Evolutionary conservation across 148 eudicot genomes (phyloP).

Genomic region (Heliamphora exappendiculata): DNA sequence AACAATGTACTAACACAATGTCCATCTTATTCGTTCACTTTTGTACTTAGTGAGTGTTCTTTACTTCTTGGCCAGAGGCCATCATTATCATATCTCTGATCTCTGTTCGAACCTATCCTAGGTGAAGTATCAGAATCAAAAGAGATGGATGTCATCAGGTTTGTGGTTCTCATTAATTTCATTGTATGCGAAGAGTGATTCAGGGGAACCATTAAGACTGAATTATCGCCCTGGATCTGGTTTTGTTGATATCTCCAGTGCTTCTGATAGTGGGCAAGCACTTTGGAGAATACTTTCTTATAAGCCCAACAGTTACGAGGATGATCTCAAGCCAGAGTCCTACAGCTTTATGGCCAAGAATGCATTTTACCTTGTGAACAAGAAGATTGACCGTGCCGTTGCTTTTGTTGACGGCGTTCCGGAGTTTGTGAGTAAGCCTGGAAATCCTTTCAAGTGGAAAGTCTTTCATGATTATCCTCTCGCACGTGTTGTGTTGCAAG

Average conservation of each 20-base stretch:
- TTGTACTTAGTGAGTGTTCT: neutral
- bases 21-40: neutral
- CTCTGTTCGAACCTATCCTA: slow-evolving; percentile 17
- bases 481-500: slow-evolving; percentile 20
- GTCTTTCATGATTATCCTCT: slow-evolving; percentile 38
- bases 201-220: slow-evolving; percentile 70
- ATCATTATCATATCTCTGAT: neutral
- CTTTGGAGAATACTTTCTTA: slow-evolving; percentile 61
- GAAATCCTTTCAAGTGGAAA: slow-evolving; percentile 88
- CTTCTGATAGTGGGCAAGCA: slow-evolving; percentile 44
- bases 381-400: slow-evolving; percentile 56
- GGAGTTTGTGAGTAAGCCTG: slow-evolving; percentile 81
- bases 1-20: neutral
- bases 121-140: slow-evolving; percentile 75
- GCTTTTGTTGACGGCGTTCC: slow-evolving; percentile 79
- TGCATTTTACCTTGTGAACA: slow-evolving; percentile 76
- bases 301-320: slow-evolving; percentile 44
- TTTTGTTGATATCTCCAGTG: slow-evolving; percentile 75
- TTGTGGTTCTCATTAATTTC: slow-evolving; percentile 71
- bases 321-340: slow-evolving; percentile 47
- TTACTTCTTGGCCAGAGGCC: neutral
- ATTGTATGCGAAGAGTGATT: slow-evolving; percentile 65
- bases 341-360: slow-evolving; percentile 33
- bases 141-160: slow-evolving; percentile 56
- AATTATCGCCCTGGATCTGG: slow-evolving; percentile 50